These are phyloP conservation scores for Jacaranda copaia DNA, from an alignment of 257 asterid species.

Conservation along the genomic window DNA sequence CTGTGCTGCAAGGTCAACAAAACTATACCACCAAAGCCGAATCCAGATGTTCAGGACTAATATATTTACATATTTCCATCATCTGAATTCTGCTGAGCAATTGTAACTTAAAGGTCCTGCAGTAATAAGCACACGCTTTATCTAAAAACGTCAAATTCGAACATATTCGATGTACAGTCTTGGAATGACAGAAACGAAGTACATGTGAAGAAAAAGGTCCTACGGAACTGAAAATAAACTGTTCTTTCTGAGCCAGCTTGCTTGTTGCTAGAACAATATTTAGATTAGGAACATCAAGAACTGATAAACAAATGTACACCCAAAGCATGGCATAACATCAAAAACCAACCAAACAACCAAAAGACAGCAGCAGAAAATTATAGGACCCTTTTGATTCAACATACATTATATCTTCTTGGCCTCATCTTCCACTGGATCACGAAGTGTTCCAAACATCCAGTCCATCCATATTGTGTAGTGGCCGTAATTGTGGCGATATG, in stretches of 20 bases:
- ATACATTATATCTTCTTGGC: slow-evolving; percentile 57
- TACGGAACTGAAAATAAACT: not conserved
- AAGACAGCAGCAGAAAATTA: not conserved
- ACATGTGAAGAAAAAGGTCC: not conserved
- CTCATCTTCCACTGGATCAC: slow-evolving; percentile 77
- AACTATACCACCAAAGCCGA: no score
- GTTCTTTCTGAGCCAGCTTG: no score
- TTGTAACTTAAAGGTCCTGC: not conserved
- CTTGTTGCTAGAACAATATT: no score
- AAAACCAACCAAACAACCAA: slow-evolving; percentile 19
- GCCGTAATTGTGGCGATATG: slow-evolving; percentile 93
- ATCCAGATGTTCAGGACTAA: not conserved
- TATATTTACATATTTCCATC: not conserved
- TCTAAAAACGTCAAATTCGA: slow-evolving; percentile 9
- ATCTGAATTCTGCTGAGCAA: not conserved
- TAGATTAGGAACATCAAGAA: not conserved
- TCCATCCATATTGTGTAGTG: slow-evolving; percentile 98
- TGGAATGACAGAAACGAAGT: slow-evolving; percentile 11
- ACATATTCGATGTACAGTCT: not conserved
- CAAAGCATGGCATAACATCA: not conserved
- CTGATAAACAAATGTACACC: slow-evolving; percentile 34
- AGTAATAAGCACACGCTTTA: not conserved
- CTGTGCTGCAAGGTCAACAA: no score
- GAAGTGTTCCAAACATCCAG: slow-evolving; percentile 98
- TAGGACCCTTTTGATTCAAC: not conserved